Evolutionary conservation across 2,329 filamentous ascomycete species (phyloP), one percentile per base, ranked within the genome.

Genomic region (Bipolaris bicolor): DNA sequence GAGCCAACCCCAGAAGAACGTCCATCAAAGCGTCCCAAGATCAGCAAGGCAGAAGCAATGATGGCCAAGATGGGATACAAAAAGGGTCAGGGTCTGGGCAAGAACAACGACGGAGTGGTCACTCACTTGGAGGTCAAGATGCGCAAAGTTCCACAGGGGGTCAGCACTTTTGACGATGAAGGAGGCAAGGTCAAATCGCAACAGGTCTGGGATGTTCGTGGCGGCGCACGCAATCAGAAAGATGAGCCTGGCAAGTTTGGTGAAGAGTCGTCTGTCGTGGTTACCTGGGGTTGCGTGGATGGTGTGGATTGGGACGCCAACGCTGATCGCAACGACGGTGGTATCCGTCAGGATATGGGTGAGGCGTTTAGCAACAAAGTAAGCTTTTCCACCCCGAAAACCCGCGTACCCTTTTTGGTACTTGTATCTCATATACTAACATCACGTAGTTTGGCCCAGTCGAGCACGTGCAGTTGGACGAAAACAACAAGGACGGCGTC

Each of bases 41-140:
- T 70, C n/a, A 71, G 64, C 62, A 71, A 70, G 75, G 95, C 92
- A 0, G 86, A 92, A 64, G 89, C 92, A 33, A 85, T 98, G 54
- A 92, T 99, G 87, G 85, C 87, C 60, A 98, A 97, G 74, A 95
- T 97, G 78, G 95, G 95, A 53, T 98, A 93, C 91, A 89, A 88
- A 34, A 89, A 93, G 70, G 95, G 95, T 22, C 85, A 89, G 61
- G 95, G 95, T 18, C 86, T 99, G 3, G 95, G 95, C 64, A 92
- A 91, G 15, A 85, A 88, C 61, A 87, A 87, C 31, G 87, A 88
- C 22, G 95, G 95, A 59, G 97, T 99, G 67, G 83, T 91, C 52
- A 91, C 92, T 20, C 91, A 93, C 4, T 81, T 99, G 3, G 87
- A 97, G 68, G 85, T 94, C 34, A 71, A 70, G 55, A 67, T 60